Conservation (phyloP, 2,329 filamentous ascomycete genomes). For the Beauveria rudraprayagi region DNA sequence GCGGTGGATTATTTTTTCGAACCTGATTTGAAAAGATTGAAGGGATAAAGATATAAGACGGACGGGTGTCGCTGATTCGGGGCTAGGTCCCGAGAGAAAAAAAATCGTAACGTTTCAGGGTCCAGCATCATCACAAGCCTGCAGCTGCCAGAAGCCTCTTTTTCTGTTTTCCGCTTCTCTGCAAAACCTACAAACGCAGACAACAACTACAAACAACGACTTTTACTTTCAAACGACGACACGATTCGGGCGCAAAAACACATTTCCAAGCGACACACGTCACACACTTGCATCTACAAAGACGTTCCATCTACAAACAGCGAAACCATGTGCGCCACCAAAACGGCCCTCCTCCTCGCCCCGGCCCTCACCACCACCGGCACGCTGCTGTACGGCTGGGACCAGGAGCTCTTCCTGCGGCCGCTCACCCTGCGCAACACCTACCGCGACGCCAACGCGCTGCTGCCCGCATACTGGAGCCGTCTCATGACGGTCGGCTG, state of each 20-base stretch:
- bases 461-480: slow-evolving; percentile 36
- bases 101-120: neutral
- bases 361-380: slow-evolving; percentile 40
- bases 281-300: too few relatives aligned
- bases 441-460: slow-evolving; percentile 22
- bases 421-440: slow-evolving; percentile 25
- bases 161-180: neutral
- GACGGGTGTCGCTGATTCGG: neutral
- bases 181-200: neutral
- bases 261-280: neutral
- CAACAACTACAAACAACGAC: too few relatives aligned
- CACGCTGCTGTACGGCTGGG: slow-evolving; percentile 36
- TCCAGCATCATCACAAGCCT: neutral
- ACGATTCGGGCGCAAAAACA: neutral
- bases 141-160: neutral
- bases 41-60: neutral
- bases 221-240: too few relatives aligned
- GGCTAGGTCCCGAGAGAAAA: neutral
- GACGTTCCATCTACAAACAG: neutral
- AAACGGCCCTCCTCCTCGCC: slow-evolving; percentile 29
- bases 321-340: neutral
- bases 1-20: neutral
- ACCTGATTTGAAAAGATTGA: neutral
- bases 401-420: slow-evolving; percentile 36
- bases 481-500: slow-evolving; percentile 32